Evolutionary conservation across 306 rosid species (phyloP), one percentile per base, ranked within the genome.

Genomic region (Lithocarpus polystachyus): DNA sequence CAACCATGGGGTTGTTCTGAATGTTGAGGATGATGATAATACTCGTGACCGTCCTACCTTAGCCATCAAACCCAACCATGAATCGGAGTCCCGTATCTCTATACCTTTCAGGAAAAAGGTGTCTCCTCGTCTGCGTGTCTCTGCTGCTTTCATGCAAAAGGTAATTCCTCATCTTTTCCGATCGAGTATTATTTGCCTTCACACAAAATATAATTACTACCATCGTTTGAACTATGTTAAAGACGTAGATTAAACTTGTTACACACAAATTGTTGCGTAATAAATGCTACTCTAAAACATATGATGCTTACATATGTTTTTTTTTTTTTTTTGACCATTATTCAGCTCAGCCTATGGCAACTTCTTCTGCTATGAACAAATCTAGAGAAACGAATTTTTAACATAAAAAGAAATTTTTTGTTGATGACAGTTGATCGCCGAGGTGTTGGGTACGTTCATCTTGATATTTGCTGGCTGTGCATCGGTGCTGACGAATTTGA

Each of bases 391-490:
- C 53, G 53, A 48, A 48, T 40, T 22, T 28, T 18, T 71, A 1
- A 48, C 5, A 8, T 56, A 6, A 20, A 17, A 69, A 52, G 10
- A n/a, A 19, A 10, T 5, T 57, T 26, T 73, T 53, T 67, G 54
- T 76, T 75, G 22, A 37, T 71, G 74, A 8, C 81, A 93, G 99
- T 73, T 95, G 75, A 51, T 91, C n/a, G 98, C 98, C 0, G 99
- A 95, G 85, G 55, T 82, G 24, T 74, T 93, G 71, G 98, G 96
- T 0, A 95, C 98, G 0, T 93, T 86, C 82, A 89, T 95, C 81
- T 24, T 95, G 90, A 79, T 93, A 74, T 95, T 95, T 76, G 92
- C 93, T 0, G 98, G 99, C 0, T 89, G 98, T 79, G 98, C 82
- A 0, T 60, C 99, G 3, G 86, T 90, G 74, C 84, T 84, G 22